These are phyloP conservation scores for Gracilaria vermiculophylla DNA, from an alignment of 23 red algal species.

Conservation along the genomic window DNA sequence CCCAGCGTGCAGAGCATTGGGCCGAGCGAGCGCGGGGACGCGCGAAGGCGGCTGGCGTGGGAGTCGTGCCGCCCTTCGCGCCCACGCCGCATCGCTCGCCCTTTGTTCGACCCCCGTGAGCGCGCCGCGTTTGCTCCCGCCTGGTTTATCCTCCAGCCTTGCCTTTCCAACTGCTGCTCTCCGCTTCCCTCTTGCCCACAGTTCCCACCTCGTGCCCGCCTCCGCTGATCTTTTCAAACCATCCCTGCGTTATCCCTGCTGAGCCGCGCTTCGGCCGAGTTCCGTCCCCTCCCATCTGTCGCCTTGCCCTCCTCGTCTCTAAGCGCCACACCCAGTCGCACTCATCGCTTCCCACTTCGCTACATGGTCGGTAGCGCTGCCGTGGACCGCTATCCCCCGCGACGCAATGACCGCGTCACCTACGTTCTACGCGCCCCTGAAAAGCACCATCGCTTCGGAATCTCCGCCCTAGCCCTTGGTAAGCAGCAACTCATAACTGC, in stretches of 20 bases:
- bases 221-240: too few species aligned
- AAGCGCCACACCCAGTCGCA: not conserved
- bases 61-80: too few species aligned
- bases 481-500: slow-evolving; percentile 68
- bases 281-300: not conserved
- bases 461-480: slow-evolving; percentile 72
- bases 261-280: not conserved
- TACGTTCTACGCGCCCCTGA: slow-evolving; percentile 83
- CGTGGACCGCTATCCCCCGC: slow-evolving; percentile 35
- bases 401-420: slow-evolving; percentile 72
- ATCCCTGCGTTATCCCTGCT: not conserved
- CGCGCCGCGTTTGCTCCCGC: too few species aligned
- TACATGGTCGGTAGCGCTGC: slow-evolving; percentile 64
- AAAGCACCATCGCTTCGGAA: slow-evolving; percentile 82
- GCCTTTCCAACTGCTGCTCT: not conserved
- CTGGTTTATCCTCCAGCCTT: not conserved
- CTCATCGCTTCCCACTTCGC: not conserved
- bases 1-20: too few species aligned
- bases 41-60: too few species aligned
- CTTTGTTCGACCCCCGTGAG: too few species aligned
- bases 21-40: too few species aligned
- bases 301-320: not conserved
- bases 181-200: not conserved
- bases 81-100: too few species aligned
- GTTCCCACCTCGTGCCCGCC: too few species aligned